Percentiles rank a stretch among this genome's conserved stretches.
phyloP scores from a whole-genome alignment of 352 stramenopile genomes.

The Pythium aquatile region DNA sequence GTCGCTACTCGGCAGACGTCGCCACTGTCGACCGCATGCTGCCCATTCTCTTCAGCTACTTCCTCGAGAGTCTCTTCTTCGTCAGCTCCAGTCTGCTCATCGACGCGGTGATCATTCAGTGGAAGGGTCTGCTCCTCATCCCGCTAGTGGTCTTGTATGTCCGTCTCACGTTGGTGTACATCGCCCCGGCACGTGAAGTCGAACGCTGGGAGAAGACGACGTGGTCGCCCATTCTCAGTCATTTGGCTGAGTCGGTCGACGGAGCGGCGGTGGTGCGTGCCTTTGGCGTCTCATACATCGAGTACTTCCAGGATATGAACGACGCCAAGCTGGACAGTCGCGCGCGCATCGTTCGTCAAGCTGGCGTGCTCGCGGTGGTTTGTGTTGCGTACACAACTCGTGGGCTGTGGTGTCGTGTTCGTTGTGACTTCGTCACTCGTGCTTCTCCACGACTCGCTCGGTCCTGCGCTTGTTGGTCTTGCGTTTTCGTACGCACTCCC shows the following conservation, averaged over 20 bases:
- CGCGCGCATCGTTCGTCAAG: not conserved
- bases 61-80: constrained; percentile 59
- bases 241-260: constrained; percentile 53
- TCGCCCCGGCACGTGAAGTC: constrained; percentile 51
- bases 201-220: constrained; percentile 49
- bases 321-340: constrained; percentile 24
- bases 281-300: constrained; percentile 38
- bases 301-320: constrained; percentile 38
- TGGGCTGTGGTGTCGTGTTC: constrained; percentile 39
- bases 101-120: constrained; percentile 66
- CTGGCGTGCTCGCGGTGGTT: constrained; percentile 39
- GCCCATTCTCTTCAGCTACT: constrained; percentile 24
- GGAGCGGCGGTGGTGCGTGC: constrained; percentile 47
- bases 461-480: constrained; percentile 70
- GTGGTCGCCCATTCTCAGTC: constrained; percentile 43
- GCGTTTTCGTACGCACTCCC: constrained; percentile 86
- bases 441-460: constrained; percentile 29
- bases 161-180: constrained; percentile 37
- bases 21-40: constrained; percentile 73
- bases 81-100: constrained; percentile 57
- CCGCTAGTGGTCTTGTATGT: constrained; percentile 83
- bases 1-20: constrained; percentile 86
- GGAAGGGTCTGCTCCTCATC: constrained; percentile 58
- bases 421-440: constrained; percentile 36
- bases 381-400: constrained; percentile 41